A percentile compares a stretch with the other conserved stretches of the same genome.
phyloP scores from a whole-genome alignment of 768 basidiomycete genomes.

The Rhizopogon sp. region DNA sequence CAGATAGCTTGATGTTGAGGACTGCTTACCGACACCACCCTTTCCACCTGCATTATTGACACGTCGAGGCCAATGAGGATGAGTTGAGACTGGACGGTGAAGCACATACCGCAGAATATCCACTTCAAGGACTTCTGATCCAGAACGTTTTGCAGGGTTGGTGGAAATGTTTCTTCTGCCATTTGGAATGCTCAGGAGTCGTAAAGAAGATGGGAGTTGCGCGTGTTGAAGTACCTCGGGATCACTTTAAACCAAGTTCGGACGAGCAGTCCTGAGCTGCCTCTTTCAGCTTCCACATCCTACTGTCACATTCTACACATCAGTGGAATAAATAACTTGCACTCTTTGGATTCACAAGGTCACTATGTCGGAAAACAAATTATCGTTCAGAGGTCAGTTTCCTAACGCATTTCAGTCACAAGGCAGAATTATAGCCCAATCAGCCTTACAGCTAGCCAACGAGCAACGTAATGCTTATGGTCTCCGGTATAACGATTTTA shows the following conservation, averaged over 20 bases:
- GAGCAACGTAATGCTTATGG: constrained; percentile 91
- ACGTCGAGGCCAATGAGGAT: constrained; percentile 8
- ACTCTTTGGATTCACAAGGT: neutral
- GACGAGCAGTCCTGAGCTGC: neutral
- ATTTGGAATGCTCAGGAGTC: constrained; percentile 27
- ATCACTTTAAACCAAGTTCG: constrained; percentile 1
- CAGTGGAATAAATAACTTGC: neutral
- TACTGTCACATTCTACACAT: constrained; percentile 11
- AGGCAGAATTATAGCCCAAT: constrained; percentile 2
- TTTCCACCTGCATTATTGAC: constrained; percentile 69
- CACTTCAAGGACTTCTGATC: constrained; percentile 94
- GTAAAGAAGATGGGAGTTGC: constrained; percentile 11
- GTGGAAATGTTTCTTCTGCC: constrained; percentile 63
- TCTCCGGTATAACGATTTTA: constrained; percentile 83
- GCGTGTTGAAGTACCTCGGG: constrained; percentile 11
- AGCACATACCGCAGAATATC: constrained; percentile 92
- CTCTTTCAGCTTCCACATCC: constrained; percentile 10
- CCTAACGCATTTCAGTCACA: neutral
- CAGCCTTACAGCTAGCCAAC: constrained; percentile 81
- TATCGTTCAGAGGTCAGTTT: constrained; percentile 36
- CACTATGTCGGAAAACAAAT: constrained; percentile 19
- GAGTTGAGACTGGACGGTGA: constrained; percentile 8
- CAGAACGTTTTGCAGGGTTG: constrained; percentile 90
- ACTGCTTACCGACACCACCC: constrained; percentile 87
- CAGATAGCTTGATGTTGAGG: neutral